Conservation (phyloP, 805 yeast genomes). For the Starmerella geochares region DNA sequence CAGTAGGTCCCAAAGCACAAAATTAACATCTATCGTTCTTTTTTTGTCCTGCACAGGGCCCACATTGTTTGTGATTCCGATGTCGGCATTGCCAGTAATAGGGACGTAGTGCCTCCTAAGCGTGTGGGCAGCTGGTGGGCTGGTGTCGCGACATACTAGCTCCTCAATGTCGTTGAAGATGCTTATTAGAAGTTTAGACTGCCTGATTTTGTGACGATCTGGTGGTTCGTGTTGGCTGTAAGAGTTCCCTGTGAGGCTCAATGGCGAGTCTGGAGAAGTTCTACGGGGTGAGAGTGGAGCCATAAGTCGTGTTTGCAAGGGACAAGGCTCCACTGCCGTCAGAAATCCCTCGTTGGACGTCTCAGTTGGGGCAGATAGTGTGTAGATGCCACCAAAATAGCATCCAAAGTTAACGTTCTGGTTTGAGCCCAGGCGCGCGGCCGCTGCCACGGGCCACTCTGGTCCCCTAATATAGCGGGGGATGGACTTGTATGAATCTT, state of each 20-base stretch:
- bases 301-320: slow-evolving; percentile 5
- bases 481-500: neutral
- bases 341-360: slow-evolving; percentile 14
- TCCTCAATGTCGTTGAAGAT: slow-evolving; percentile 15
- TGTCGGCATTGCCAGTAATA: neutral
- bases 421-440: slow-evolving; percentile 7
- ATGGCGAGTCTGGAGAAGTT: neutral
- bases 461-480: slow-evolving; percentile 17
- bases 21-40: neutral
- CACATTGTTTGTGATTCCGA: neutral
- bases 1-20: neutral
- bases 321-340: slow-evolving; percentile 16
- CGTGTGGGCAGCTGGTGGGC: too few species aligned
- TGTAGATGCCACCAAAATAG: slow-evolving; percentile 21
- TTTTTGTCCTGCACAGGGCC: neutral
- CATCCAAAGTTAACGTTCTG: slow-evolving; percentile 10
- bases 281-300: neutral
- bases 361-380: slow-evolving; percentile 8
- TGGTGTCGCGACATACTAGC: neutral
- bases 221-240: neutral
- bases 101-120: too few species aligned
- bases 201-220: neutral
- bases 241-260: neutral
- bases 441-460: slow-evolving; percentile 18
- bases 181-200: slow-evolving; percentile 1